Base-by-base conservation (phyloP, 257 asterid genomes). In the Voacanga thouarsii region DNA sequence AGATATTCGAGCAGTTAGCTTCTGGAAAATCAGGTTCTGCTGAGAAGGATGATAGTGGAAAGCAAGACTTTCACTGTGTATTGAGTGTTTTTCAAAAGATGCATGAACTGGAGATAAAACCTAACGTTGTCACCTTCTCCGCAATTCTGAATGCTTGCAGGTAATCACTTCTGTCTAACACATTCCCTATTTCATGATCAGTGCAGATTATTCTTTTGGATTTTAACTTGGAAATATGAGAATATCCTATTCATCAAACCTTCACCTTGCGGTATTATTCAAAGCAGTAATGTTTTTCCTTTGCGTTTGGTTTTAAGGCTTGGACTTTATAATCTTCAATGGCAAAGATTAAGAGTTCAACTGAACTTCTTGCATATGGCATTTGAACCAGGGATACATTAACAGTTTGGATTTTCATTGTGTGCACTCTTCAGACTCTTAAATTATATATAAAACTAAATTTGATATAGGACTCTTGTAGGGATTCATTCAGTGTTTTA, bases 111-210 rank as follows among this genome's bases (percentile, higher is more conserved):
- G 74, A 89, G 75, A 96, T 93, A 78, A 96, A 93, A 86, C 99
- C 99, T 44, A 96, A 93, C 78, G 98, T 96, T 55, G 97, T 96
- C 75, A 96, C 98, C 33, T 96, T 96, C 89, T 96, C 98, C 1
- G 98, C 97, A 23, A 92, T 93, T 80, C 89, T 93, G 63, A 96
- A 89, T 82, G 97, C 98, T 77, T 93, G 99, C 98, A 95, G 98
- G 99, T 93, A 85, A 30, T 44, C 19, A 67, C 68, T 59, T 57
- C 23, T 53, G 11, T 10, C 49, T 5, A 21, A 49, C 26, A 12
- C 24, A 7, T 49, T 9, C 0, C 0, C 2, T 57, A 11, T 49
- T 76, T 28, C 28, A 16, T 33, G 15, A 7, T 11, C n/a, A 24
- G 19, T 24, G 26, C 21, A 43, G 71, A 57, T 26, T 56, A 11